Conservation (phyloP, 176 grass and related monocot species). For the Saccharum spontaneum region DNA sequence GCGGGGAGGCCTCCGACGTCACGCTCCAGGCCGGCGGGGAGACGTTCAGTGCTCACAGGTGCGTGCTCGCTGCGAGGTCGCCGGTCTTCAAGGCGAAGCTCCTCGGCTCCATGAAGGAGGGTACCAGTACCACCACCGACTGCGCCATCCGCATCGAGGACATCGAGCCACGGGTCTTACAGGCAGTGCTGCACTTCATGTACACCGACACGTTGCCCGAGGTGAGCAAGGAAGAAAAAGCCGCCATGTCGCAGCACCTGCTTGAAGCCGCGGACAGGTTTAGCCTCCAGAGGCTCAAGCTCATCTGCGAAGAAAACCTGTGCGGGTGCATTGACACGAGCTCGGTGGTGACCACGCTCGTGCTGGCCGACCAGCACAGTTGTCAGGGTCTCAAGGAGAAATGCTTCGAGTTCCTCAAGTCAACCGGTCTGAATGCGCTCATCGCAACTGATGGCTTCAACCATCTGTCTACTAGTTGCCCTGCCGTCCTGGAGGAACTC, state of each 20-base stretch:
- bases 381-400: constrained; percentile 15
- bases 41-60: background rate
- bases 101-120: background rate
- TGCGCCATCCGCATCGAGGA: background rate
- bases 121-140: background rate
- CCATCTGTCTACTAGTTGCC: background rate
- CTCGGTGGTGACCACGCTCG: background rate
- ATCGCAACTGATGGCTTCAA: background rate
- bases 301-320: no score
- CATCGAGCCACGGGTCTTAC: background rate
- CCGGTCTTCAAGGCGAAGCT: background rate
- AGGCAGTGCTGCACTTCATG: background rate
- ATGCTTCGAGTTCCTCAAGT: constrained; percentile 2
- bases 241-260: background rate
- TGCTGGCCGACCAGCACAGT: background rate
- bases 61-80: background rate
- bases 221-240: background rate
- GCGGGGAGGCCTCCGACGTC: background rate
- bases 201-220: background rate
- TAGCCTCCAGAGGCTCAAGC: background rate
- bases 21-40: background rate
- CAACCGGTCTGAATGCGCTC: background rate
- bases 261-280: constrained; percentile 3
- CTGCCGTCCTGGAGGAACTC: background rate
- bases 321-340: no score